Conservation (phyloP, 2,329 filamentous ascomycete species). For the Aspergillus vadensis region DNA sequence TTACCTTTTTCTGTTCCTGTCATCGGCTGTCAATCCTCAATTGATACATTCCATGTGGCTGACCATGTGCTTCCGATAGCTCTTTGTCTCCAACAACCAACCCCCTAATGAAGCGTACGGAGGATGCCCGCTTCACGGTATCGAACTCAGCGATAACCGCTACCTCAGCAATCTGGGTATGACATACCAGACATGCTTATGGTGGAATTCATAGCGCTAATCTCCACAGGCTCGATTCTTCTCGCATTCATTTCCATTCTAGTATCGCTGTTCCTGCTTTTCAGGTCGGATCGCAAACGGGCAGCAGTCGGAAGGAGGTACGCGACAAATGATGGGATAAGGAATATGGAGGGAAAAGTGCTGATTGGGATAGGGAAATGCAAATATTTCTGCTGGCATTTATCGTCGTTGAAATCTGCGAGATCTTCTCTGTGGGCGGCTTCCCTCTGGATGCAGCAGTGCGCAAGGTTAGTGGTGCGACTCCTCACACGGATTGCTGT, state of each 20-base stretch:
- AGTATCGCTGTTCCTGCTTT: slow-evolving; percentile 67
- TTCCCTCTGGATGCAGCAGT: slow-evolving; percentile 74
- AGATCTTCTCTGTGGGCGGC: slow-evolving; percentile 92
- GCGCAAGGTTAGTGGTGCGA: slow-evolving; percentile 61
- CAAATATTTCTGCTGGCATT: slow-evolving; percentile 88
- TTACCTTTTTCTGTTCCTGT: slow-evolving; percentile 4
- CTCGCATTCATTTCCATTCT: slow-evolving; percentile 76
- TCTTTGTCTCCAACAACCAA: slow-evolving; percentile 64
- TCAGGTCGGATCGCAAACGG: slow-evolving; percentile 82
- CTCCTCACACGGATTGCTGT: background rate
- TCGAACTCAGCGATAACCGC: slow-evolving; percentile 65
- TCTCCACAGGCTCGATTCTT: slow-evolving; percentile 74
- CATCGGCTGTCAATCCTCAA: background rate
- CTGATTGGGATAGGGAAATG: slow-evolving; percentile 71
- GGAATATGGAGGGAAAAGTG: background rate
- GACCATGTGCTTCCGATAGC: slow-evolving; percentile 47
- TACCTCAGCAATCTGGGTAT: slow-evolving; percentile 80
- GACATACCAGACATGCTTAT: slow-evolving; percentile 31
- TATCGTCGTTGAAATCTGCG: slow-evolving; percentile 85
- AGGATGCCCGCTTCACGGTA: slow-evolving; percentile 76
- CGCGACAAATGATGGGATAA: slow-evolving; percentile 25
- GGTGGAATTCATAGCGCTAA: slow-evolving; percentile 14
- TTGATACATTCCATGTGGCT: slow-evolving; percentile 14
- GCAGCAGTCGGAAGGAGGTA: slow-evolving; percentile 93
- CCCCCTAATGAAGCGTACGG: slow-evolving; percentile 62